A percentile compares a stretch with the other conserved stretches of the same genome.
Evolutionary conservation across 148 eudicot species (phyloP).

Genomic region (Amaranthus hypochondriacus): DNA sequence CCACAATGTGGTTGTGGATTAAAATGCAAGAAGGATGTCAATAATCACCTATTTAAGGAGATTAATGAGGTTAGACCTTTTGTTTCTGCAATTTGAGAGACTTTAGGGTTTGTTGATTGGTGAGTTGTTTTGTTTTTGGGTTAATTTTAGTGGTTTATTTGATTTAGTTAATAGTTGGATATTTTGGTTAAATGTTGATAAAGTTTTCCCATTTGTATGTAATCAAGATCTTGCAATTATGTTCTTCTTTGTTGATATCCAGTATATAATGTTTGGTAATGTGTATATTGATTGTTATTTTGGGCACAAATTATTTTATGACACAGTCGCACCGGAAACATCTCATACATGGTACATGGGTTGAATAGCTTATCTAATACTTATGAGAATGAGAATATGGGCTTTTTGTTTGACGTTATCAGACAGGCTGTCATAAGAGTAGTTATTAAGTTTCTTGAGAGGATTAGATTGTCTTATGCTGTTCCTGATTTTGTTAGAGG

Average conservation of each 20-base stretch:
- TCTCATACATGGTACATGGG: too few species aligned
- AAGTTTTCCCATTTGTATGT: not conserved
- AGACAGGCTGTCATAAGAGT: too few species aligned
- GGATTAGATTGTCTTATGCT: not conserved
- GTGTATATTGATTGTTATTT: not conserved
- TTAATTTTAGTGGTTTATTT: slow-evolving; percentile 13
- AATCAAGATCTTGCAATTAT: not conserved
- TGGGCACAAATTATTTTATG: not conserved
- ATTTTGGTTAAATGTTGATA: not conserved
- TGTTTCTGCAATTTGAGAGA: slow-evolving; percentile 35
- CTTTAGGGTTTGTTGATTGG: slow-evolving; percentile 9
- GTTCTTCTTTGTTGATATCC: not conserved
- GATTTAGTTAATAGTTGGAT: not conserved
- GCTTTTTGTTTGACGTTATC: too few species aligned
- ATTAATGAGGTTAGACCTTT: slow-evolving; percentile 20
- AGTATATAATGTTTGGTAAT: not conserved
- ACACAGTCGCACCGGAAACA: too few species aligned
- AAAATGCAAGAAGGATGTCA: slow-evolving; percentile 29
- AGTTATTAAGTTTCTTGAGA: too few species aligned
- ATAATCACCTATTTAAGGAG: not conserved
- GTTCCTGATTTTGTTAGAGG: not conserved
- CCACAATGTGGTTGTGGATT: slow-evolving; percentile 82
- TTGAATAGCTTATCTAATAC: too few species aligned
- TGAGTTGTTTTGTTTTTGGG: slow-evolving; percentile 18
- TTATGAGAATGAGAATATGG: too few species aligned